phyloP scores from a whole-genome alignment of 495 filamentous ascomycete genomes.

The Penicillium lividum region DNA sequence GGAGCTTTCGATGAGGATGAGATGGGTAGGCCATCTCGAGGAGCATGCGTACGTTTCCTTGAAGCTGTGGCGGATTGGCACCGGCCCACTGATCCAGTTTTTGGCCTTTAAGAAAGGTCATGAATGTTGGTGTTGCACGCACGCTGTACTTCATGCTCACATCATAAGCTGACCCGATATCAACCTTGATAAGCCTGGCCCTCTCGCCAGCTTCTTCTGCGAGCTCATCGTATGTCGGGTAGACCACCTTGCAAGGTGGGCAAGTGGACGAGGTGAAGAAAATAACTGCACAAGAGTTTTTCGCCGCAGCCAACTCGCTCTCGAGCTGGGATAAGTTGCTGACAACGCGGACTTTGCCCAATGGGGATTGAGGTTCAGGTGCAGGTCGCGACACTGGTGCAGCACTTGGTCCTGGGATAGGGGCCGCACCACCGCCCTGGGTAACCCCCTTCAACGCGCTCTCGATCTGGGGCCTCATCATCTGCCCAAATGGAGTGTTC shows the following conservation, averaged over 20 bases:
- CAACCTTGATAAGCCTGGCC: constrained; percentile 79
- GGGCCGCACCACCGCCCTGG: constrained; percentile 46
- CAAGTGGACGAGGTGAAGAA: constrained; percentile 94
- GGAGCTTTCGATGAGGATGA: constrained; percentile 72
- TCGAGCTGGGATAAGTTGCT: constrained; percentile 61
- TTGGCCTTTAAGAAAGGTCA: constrained; percentile 77
- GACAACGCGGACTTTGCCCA: constrained; percentile 51
- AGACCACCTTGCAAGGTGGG: constrained; percentile 78
- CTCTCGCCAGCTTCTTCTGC: constrained; percentile 72
- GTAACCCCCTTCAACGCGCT: constrained; percentile 69
- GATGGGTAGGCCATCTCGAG: constrained; percentile 74
- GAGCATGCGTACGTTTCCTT: constrained; percentile 70
- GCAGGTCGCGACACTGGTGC: constrained; percentile 23
- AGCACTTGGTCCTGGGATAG: constrained; percentile 22
- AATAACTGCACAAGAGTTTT: constrained; percentile 71
- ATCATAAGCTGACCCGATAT: constrained; percentile 66
- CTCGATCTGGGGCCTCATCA: constrained; percentile 82
- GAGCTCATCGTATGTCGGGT: constrained; percentile 80
- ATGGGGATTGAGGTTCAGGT: constrained; percentile 19
- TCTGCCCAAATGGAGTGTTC: constrained; percentile 86
- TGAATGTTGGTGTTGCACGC: constrained; percentile 83
- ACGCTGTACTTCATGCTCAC: constrained; percentile 67
- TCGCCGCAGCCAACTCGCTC: constrained; percentile 55
- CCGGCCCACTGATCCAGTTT: constrained; percentile 81
- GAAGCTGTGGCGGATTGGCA: constrained; percentile 66